phyloP scores from a whole-genome alignment of 768 basidiomycete species.

The Lentinula sp. region DNA sequence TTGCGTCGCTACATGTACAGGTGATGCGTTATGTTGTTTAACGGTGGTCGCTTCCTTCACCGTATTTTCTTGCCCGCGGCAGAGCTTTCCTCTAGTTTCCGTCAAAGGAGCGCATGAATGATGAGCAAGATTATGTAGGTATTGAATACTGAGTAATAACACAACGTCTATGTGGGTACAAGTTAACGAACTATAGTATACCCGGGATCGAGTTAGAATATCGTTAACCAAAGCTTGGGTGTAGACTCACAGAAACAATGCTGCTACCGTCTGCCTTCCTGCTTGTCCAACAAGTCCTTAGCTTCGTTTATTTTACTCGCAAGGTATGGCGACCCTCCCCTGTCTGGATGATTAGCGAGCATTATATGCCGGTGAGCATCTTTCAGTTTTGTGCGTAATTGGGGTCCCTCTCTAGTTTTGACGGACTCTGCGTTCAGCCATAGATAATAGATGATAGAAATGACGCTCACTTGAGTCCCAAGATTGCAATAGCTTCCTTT shows the following conservation, averaged over 20 bases:
- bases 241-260: background rate
- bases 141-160: too few species aligned
- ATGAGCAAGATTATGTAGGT: too few species aligned
- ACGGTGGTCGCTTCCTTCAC: too few species aligned
- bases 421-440: background rate
- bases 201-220: too few species aligned
- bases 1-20: too few species aligned
- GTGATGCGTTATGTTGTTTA: too few species aligned
- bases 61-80: too few species aligned
- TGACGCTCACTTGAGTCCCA: slow-evolving; percentile 81
- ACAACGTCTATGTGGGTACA: too few species aligned
- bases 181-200: too few species aligned
- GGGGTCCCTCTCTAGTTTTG: slow-evolving; percentile 66
- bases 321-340: slow-evolving; percentile 96
- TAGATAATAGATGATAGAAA: slow-evolving; percentile 4
- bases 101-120: too few species aligned
- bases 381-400: slow-evolving; percentile 74
- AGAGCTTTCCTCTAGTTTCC: too few species aligned
- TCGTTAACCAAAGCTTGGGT: background rate
- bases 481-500: slow-evolving; percentile 84
- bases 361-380: slow-evolving; percentile 96
- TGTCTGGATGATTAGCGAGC: slow-evolving; percentile 98
- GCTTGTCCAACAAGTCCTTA: slow-evolving; percentile 84
- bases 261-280: slow-evolving; percentile 40
- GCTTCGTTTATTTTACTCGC: slow-evolving; percentile 99